Conservation (phyloP, 2,329 filamentous ascomycete species). For the Phyllachora maydis region DNA sequence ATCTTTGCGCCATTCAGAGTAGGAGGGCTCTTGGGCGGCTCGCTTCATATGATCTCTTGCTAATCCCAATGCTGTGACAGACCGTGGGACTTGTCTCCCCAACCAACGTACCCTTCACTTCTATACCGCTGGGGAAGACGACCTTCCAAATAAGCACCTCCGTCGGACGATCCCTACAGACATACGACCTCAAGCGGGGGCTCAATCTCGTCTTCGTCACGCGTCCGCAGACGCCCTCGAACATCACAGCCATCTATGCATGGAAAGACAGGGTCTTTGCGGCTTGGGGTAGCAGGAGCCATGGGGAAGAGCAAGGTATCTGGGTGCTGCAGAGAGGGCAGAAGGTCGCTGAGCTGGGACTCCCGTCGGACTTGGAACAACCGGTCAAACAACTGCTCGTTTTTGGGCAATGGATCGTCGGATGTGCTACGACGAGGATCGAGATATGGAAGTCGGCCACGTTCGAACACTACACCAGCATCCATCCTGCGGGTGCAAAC, state of each 20-base stretch:
- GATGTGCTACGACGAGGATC: constrained; percentile 52
- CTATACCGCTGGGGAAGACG: constrained; percentile 73
- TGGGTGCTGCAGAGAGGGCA: constrained; percentile 90
- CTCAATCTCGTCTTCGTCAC: constrained; percentile 89
- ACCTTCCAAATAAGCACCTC: constrained; percentile 97
- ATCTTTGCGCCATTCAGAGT: constrained; percentile 91
- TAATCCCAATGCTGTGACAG: constrained; percentile 20
- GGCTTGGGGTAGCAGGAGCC: constrained; percentile 55
- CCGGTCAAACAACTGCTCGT: constrained; percentile 60
- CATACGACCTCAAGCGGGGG: constrained; percentile 80
- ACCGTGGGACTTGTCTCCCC: constrained; percentile 88
- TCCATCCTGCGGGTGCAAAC: constrained; percentile 36
- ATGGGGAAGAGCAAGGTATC: constrained; percentile 40
- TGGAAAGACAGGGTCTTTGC: constrained; percentile 78
- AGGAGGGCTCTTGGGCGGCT: constrained; percentile 20
- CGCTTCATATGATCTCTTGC: too few species aligned
- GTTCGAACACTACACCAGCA: constrained; percentile 76
- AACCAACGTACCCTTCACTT: constrained; percentile 75
- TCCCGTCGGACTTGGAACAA: constrained; percentile 43
- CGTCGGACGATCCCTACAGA: constrained; percentile 75
- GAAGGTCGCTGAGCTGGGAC: constrained; percentile 54
- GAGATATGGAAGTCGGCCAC: constrained; percentile 77
- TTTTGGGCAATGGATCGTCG: constrained; percentile 84
- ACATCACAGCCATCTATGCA: constrained; percentile 70
- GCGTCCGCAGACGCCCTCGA: constrained; percentile 65